Evolutionary conservation across 805 yeast genomes (phyloP).

Genomic region (Wickerhamomyces bisporus): DNA sequence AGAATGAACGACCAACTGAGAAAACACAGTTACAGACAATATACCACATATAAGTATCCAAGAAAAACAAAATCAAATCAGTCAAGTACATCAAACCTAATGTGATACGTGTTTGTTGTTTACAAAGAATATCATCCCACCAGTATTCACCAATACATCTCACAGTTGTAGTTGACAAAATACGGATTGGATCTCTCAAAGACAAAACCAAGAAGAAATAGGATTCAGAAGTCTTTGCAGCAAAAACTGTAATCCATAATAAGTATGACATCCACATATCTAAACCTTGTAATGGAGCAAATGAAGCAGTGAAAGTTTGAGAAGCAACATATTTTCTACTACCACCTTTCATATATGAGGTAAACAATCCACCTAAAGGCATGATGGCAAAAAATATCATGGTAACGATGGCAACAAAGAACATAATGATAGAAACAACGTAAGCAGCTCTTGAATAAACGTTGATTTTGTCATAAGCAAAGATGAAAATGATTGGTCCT

Average conservation of each 20-base stretch:
- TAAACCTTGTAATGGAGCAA: conserved; percentile 71
- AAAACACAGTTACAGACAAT: conserved; percentile 90
- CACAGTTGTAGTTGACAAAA: conserved; percentile 77
- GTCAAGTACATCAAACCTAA: conserved; percentile 90
- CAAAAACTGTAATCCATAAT: conserved; percentile 84
- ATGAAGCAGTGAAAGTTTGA: conserved; percentile 93
- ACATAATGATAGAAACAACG: conserved; percentile 78
- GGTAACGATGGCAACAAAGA: conserved; percentile 83
- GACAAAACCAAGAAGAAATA: conserved; percentile 88
- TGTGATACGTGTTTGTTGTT: conserved; percentile 81
- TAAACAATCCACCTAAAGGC: conserved; percentile 97
- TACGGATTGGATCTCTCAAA: conserved; percentile 90
- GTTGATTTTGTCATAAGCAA: conserved; percentile 70
- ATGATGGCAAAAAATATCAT: conserved; percentile 81
- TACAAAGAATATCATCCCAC: conserved; percentile 74
- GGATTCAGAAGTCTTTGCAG: conserved; percentile 86
- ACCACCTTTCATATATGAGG: conserved; percentile 81
- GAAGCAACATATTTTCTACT: conserved; percentile 88
- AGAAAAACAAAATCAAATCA: conserved; percentile 91
- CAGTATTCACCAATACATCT: conserved; percentile 95
- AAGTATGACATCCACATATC: conserved; percentile 96
- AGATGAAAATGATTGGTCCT: conserved; percentile 82
- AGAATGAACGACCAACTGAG: conserved; percentile 97
- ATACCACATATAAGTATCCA: conserved; percentile 99
- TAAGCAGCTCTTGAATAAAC: conserved; percentile 67